Base-by-base conservation (phyloP, 208 protist genomes). In the Trypanosoma cruzi region DNA sequence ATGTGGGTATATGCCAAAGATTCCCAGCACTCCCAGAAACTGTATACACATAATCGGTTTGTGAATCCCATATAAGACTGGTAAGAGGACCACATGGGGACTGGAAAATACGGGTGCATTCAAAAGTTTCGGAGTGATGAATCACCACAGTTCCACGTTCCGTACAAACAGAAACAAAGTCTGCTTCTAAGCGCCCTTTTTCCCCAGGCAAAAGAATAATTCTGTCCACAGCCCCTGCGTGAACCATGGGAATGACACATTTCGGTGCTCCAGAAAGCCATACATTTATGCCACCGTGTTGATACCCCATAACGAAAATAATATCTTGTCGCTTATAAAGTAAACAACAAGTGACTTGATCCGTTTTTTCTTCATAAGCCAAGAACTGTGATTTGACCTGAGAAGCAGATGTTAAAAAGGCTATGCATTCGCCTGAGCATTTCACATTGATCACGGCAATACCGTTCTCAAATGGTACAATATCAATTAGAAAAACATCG, bases 1-100 rank as follows among this genome's bases (percentile, higher is more conserved):
- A 88, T 10, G 86, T 95, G 2, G 82, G 86, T 11, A 92, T 54
- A 72, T 95, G 86, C 89, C 89, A 95, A 49, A 95, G 52, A 62
- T 91, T 92, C n/a, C 82, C 79, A 10, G 70, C 67, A 40, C 49
- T 24, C 0, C 72, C 80, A 26, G 84, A 89, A 31, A 86, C 81
- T 0, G 80, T 52, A 64, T 85, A 78, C 40, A 85, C 73, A 67
- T 88, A 92, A 61, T 91, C 82, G 22, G 67, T 64, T 36, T 68
- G 59, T 20, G 56, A 59, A 71, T 92, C 81, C 42, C 85, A 75
- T n/a, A 85, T 68, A 55, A 79, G 81, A 28, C 65, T 73, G 1
- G 86, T 91, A 32, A 95, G 80, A 29, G 89, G 89, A n/a, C 40
- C 37, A 58, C 77, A 81, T 16, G 89, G 89, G 14, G 89, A 78